Percentiles rank a stretch among this genome's conserved stretches.
Evolutionary conservation across 2,329 filamentous ascomycete genomes (phyloP).

Genomic region (Diatrype stigma): DNA sequence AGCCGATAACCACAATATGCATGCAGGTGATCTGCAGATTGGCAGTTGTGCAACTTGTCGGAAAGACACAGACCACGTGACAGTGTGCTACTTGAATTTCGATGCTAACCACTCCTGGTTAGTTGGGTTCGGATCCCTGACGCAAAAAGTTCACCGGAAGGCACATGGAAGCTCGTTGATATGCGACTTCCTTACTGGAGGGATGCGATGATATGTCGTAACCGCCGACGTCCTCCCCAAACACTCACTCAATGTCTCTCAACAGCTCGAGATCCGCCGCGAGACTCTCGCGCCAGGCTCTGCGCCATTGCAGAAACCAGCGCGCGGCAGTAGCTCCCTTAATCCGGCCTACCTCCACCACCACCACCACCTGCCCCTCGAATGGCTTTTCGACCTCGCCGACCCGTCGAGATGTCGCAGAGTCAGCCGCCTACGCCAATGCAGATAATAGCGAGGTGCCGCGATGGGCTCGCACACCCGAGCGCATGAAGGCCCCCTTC

Average conservation of each 20-base stretch:
- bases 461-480: slow-evolving; percentile 68
- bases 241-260: slow-evolving; percentile 30
- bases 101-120: no score
- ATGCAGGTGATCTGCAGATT: no score
- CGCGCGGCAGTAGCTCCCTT: no score
- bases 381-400: slow-evolving; percentile 22
- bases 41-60: no score
- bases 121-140: not conserved
- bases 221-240: not conserved
- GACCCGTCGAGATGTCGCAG: slow-evolving; percentile 2
- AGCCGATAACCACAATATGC: no score
- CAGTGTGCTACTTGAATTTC: no score
- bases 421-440: not conserved
- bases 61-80: slow-evolving; percentile 12
- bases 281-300: slow-evolving; percentile 28
- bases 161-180: not conserved
- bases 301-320: slow-evolving; percentile 23
- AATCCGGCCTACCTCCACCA: slow-evolving; percentile 1
- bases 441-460: slow-evolving; percentile 34
- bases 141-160: not conserved
- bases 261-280: slow-evolving; percentile 29
- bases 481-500: slow-evolving; percentile 66
- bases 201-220: not conserved
- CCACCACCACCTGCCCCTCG: slow-evolving; percentile 2
- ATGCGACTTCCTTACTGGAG: not conserved